Percentiles rank a stretch among this genome's conserved stretches.
Evolutionary conservation across 2,329 filamentous ascomycete genomes (phyloP).

Genomic region (Tolypocladium tundrense): DNA sequence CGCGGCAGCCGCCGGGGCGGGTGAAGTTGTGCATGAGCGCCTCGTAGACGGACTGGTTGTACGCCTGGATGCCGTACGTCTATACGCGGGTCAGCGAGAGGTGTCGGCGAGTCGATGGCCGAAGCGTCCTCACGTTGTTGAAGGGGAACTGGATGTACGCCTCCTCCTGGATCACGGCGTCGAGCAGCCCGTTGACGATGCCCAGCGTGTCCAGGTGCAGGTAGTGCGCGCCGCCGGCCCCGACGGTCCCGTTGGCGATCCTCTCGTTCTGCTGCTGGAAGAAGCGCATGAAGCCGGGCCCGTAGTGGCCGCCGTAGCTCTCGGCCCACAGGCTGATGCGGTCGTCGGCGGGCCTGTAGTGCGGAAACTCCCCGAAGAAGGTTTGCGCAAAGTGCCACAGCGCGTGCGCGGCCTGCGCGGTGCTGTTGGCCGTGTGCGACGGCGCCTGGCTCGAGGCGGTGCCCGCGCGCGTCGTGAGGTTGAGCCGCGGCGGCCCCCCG

Average conservation of each 20-base stretch:
- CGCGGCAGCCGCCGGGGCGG: slow-evolving; percentile 36
- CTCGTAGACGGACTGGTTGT: slow-evolving; percentile 33
- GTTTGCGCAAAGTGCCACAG: slow-evolving; percentile 58
- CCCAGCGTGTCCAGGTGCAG: slow-evolving; percentile 50
- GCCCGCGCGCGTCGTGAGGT: slow-evolving; percentile 25
- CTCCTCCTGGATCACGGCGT: slow-evolving; percentile 49
- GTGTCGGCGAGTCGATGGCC: neutral
- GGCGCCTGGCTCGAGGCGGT: slow-evolving; percentile 20
- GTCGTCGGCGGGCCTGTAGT: slow-evolving; percentile 42
- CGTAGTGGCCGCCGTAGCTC: slow-evolving; percentile 62
- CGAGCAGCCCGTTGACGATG: slow-evolving; percentile 61
- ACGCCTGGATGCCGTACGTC: slow-evolving; percentile 47
- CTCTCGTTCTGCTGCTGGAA: slow-evolving; percentile 54
- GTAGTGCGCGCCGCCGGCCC: slow-evolving; percentile 33
- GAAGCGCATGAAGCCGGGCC: slow-evolving; percentile 47
- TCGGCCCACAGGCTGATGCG: slow-evolving; percentile 58
- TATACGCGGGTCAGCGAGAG: slow-evolving; percentile 2
- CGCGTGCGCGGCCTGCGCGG: slow-evolving; percentile 42
- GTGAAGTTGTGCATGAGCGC: slow-evolving; percentile 19
- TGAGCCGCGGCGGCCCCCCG: slow-evolving; percentile 22
- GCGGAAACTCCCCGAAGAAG: slow-evolving; percentile 47
- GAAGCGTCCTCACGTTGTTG: slow-evolving; percentile 39
- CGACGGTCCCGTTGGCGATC: slow-evolving; percentile 17
- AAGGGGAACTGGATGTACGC: slow-evolving; percentile 46
- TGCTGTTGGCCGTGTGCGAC: slow-evolving; percentile 33